Percentiles rank a stretch among this genome's conserved stretches.
Conservation (phyloP, 2,329 filamentous ascomycete genomes). For the Ceratocystis cubensis region DNA sequence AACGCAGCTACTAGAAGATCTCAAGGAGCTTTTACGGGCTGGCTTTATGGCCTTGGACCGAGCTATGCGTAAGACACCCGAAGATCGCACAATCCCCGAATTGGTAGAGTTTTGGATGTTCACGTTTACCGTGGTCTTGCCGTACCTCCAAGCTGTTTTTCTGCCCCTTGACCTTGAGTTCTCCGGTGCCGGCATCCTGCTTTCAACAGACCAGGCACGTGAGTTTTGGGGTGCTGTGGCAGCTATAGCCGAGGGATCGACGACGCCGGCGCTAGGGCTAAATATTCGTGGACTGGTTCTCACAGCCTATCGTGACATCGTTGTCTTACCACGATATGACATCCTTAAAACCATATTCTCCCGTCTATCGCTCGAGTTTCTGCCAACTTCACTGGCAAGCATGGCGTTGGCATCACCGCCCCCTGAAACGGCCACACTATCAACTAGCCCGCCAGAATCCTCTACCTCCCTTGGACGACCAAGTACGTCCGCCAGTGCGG, state of each 20-base stretch:
- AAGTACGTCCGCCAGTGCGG: constrained; percentile 54
- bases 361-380: constrained; percentile 70
- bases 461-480: constrained; percentile 42
- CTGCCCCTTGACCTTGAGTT: constrained; percentile 89
- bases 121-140: constrained; percentile 78
- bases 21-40: constrained; percentile 61
- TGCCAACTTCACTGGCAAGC: constrained; percentile 41
- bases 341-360: constrained; percentile 82
- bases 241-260: constrained; percentile 16
- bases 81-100: constrained; percentile 79
- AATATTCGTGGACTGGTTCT: constrained; percentile 85
- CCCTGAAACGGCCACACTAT: constrained; percentile 34
- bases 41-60: constrained; percentile 81
- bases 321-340: constrained; percentile 82
- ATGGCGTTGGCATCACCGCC: constrained; percentile 43
- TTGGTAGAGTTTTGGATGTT: constrained; percentile 91
- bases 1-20: constrained; percentile 59
- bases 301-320: constrained; percentile 72
- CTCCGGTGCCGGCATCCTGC: constrained; percentile 65
- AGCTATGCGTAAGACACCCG: constrained; percentile 62
- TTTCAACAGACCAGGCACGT: constrained; percentile 63
- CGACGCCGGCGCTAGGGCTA: constrained; percentile 8
- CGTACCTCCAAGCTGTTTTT: constrained; percentile 92
- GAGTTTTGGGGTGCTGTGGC: constrained; percentile 76
- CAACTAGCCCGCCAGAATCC: constrained; percentile 40